phyloP scores from a whole-genome alignment of 495 filamentous ascomycete species.

The Penicillium canariense region DNA sequence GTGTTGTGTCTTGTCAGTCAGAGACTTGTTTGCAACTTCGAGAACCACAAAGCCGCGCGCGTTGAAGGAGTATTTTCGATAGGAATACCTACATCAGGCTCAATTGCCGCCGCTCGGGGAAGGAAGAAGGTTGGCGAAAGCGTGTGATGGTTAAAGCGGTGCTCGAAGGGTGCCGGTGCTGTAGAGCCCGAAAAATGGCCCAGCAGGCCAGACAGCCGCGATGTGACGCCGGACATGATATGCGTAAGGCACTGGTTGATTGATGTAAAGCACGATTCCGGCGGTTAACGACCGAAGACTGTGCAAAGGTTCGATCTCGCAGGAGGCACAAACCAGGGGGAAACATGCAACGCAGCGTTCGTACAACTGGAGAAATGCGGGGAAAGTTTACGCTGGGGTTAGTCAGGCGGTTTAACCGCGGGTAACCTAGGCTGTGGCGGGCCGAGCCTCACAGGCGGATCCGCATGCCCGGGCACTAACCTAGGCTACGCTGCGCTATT shows the following conservation, averaged over 20 bases:
- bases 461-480: too few species aligned
- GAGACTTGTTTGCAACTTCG: neutral
- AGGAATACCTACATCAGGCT: slow-evolving; percentile 70
- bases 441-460: too few species aligned
- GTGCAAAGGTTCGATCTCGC: neutral
- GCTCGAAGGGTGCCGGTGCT: slow-evolving; percentile 36
- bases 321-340: neutral
- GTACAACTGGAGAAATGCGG: slow-evolving; percentile 26
- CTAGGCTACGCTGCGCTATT: too few species aligned
- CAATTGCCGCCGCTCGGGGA: slow-evolving; percentile 81
- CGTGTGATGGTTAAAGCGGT: slow-evolving; percentile 67
- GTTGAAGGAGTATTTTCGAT: neutral
- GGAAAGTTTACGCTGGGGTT: slow-evolving; percentile 13
- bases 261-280: neutral
- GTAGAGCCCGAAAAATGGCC: slow-evolving; percentile 55
- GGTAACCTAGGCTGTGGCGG: slow-evolving; percentile 14
- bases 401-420: slow-evolving; percentile 15
- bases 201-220: slow-evolving; percentile 59
- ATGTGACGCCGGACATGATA: slow-evolving; percentile 55
- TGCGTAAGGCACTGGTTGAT: neutral
- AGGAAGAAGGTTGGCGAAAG: slow-evolving; percentile 90
- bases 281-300: neutral
- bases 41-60: neutral
- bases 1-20: neutral
- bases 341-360: neutral